Evolutionary conservation across 768 basidiomycete genomes (phyloP).

Genomic region (Hericium alpestre): DNA sequence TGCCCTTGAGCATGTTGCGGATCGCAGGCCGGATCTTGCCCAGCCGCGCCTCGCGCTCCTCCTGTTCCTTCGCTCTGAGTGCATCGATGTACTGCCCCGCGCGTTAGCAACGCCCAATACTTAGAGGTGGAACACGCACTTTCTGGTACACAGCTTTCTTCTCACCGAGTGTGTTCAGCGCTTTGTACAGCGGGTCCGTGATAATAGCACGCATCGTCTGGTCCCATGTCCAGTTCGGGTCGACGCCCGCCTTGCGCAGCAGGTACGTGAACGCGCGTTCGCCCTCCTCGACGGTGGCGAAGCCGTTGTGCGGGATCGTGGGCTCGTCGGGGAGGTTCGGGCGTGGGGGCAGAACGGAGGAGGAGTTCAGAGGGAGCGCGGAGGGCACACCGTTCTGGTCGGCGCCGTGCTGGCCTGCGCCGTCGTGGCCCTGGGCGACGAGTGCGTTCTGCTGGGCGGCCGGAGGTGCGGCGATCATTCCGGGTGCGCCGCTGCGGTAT

Average conservation of each 20-base stretch:
- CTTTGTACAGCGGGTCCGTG: slow-evolving; percentile 94
- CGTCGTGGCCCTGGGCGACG: slow-evolving; percentile 7
- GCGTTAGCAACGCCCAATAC: neutral
- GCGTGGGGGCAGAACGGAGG: slow-evolving; percentile 55
- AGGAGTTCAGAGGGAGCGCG: slow-evolving; percentile 47
- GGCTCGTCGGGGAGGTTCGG: slow-evolving; percentile 82
- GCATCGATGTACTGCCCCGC: slow-evolving; percentile 59
- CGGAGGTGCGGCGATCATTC: slow-evolving; percentile 2
- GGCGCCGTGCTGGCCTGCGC: slow-evolving; percentile 16
- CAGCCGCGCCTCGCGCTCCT: slow-evolving; percentile 75
- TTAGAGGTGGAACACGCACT: slow-evolving; percentile 33
- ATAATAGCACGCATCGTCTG: slow-evolving; percentile 96
- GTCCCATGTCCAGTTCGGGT: slow-evolving; percentile 95
- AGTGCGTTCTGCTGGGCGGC: slow-evolving; percentile 20
- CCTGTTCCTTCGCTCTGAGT: slow-evolving; percentile 71
- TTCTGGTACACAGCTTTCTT: slow-evolving; percentile 93
- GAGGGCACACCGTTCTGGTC: slow-evolving; percentile 36
- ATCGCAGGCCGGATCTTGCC: slow-evolving; percentile 79
- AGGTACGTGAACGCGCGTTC: slow-evolving; percentile 92
- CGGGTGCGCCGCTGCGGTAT: slow-evolving; percentile 2
- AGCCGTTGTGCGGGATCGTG: slow-evolving; percentile 84
- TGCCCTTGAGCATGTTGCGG: slow-evolving; percentile 77
- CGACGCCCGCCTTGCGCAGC: slow-evolving; percentile 80
- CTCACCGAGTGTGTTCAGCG: slow-evolving; percentile 85
- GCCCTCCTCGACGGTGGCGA: slow-evolving; percentile 76